Conservation (phyloP, 805 yeast genomes). For the Wickerhamiella galacta region DNA sequence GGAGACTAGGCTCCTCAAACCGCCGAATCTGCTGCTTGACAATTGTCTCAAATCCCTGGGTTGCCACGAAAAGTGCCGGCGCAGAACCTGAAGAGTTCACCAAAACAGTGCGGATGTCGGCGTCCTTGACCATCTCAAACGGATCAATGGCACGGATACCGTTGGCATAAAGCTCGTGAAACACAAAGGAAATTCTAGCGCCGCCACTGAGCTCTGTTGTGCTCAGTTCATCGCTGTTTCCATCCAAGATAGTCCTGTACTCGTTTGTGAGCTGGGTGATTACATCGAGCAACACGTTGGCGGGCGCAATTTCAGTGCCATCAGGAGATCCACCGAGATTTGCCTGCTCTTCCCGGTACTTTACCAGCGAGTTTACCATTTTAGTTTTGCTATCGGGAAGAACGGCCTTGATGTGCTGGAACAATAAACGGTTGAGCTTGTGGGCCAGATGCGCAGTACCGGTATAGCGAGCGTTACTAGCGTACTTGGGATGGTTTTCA, state of each 20-base stretch:
- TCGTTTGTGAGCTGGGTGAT: constrained; percentile 91
- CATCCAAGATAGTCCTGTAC: constrained; percentile 78
- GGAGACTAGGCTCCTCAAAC: constrained; percentile 82
- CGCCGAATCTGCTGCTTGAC: constrained; percentile 85
- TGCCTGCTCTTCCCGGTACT: constrained; percentile 64
- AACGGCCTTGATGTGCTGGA: constrained; percentile 78
- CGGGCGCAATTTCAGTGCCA: constrained; percentile 44
- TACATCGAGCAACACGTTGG: constrained; percentile 75
- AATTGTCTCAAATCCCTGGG: constrained; percentile 89
- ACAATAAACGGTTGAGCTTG: constrained; percentile 72
- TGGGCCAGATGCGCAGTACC: constrained; percentile 95
- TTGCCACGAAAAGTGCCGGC: constrained; percentile 91
- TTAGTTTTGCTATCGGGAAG: constrained; percentile 87
- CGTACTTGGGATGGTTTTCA: constrained; percentile 75
- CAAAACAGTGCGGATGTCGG: constrained; percentile 91
- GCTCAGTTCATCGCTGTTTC: constrained; percentile 81
- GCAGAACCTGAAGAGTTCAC: constrained; percentile 93
- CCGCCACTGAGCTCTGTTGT: constrained; percentile 91
- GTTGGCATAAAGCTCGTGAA: constrained; percentile 89
- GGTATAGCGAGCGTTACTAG: constrained; percentile 82
- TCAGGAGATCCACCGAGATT: constrained; percentile 63
- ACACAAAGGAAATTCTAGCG: constrained; percentile 93
- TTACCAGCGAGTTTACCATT: constrained; percentile 70
- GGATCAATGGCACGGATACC: constrained; percentile 90
- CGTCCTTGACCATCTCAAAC: constrained; percentile 86